Conservation (phyloP, 805 yeast genomes). For the Candida pseudoglaebosa region DNA sequence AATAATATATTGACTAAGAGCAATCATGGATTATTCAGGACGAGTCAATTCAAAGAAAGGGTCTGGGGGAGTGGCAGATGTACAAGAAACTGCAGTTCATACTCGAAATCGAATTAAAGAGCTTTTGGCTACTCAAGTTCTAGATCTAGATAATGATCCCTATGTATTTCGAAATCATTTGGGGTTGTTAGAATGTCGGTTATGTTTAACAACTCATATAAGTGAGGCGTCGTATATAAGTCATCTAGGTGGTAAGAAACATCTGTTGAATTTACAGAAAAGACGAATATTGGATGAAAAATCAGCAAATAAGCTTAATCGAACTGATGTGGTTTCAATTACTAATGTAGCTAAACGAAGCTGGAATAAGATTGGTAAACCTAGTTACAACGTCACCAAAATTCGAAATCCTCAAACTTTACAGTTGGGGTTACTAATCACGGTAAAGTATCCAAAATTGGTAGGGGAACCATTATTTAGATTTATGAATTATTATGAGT, state of each 20-base stretch:
- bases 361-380: conserved; percentile 65
- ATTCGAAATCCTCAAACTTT: conserved; percentile 58
- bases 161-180: conserved; percentile 78
- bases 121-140: conserved; percentile 47
- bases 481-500: conserved; percentile 76
- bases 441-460: conserved; percentile 51
- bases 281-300: conserved; percentile 42
- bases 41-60: conserved; percentile 90
- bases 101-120: conserved; percentile 65
- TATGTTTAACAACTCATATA: conserved; percentile 80
- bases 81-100: conserved; percentile 63
- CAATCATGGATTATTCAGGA: conserved; percentile 80
- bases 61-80: conserved; percentile 82
- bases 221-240: conserved; percentile 77
- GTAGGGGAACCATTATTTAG: conserved; percentile 61
- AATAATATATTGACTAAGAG: neutral
- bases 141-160: conserved; percentile 65
- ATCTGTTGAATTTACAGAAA: conserved; percentile 65
- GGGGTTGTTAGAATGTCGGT: conserved; percentile 80
- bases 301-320: conserved; percentile 15
- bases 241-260: conserved; percentile 83
- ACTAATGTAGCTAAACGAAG: conserved; percentile 41
- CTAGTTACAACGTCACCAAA: conserved; percentile 65
- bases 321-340: conserved; percentile 22
- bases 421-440: conserved; percentile 63